phyloP scores from a whole-genome alignment of 129 eudicot genomes.

The Rutidosis leptorrhynchoides region DNA sequence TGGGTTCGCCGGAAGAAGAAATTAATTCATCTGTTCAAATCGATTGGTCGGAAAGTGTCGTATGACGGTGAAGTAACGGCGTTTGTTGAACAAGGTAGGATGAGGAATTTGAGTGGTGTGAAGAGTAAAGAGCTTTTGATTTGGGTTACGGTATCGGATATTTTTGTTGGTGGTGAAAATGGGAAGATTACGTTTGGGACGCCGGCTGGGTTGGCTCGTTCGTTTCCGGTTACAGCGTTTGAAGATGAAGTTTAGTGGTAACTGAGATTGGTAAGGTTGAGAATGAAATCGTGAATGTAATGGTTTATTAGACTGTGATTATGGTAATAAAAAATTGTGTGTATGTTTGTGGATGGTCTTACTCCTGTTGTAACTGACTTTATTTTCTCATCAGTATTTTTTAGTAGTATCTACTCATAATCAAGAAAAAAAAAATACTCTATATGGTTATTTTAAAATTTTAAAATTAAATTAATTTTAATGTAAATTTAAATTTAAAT shows the following conservation, averaged over 20 bases:
- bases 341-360: too few relatives aligned
- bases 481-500: too few relatives aligned
- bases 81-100: constrained; percentile 61
- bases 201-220: constrained; percentile 54
- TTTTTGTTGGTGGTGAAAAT: constrained; percentile 35
- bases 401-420: too few relatives aligned
- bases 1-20: constrained; percentile 77
- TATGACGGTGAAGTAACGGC: constrained; percentile 82
- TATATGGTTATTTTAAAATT: too few relatives aligned
- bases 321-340: too few relatives aligned
- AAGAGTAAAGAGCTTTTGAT: constrained; percentile 80
- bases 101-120: constrained; percentile 74
- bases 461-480: too few relatives aligned
- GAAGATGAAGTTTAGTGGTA: constrained; percentile 27
- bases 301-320: too few relatives aligned
- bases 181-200: constrained; percentile 75
- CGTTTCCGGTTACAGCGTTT: constrained; percentile 75
- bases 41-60: constrained; percentile 47
- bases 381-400: too few relatives aligned
- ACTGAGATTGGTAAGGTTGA: too few relatives aligned
- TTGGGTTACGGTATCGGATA: constrained; percentile 72
- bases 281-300: too few relatives aligned
- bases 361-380: too few relatives aligned
- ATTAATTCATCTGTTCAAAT: constrained; percentile 46
- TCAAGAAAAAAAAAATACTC: too few relatives aligned